Evolutionary conservation across 352 stramenopile genomes (phyloP).

Genomic region (Globisporangium heterothallicum): DNA sequence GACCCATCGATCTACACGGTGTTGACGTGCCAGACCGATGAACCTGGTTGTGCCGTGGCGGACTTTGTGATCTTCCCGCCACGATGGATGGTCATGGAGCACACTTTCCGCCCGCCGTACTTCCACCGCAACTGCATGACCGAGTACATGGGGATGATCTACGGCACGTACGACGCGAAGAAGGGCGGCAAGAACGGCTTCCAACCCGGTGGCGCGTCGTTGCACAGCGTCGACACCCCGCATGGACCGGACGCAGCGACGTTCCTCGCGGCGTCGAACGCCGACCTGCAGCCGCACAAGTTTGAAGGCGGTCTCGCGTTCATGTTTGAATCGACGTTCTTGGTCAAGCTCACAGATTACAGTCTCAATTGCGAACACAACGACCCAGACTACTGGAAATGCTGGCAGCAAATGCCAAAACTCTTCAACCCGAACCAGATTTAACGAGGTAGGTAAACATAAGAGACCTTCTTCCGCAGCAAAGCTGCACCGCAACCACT

Average conservation of each 20-base stretch:
- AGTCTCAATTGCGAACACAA: conserved; percentile 84
- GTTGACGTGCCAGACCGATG: conserved; percentile 91
- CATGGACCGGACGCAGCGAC: conserved; percentile 93
- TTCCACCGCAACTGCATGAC: conserved; percentile 97
- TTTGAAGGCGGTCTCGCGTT: conserved; percentile 94
- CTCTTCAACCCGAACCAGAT: conserved; percentile 62
- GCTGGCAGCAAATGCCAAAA: conserved; percentile 91
- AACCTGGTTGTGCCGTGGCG: conserved; percentile 90
- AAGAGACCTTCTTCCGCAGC: too few relatives aligned
- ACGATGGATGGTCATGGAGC: conserved; percentile 89
- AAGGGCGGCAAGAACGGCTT: conserved; percentile 84
- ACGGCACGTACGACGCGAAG: conserved; percentile 95
- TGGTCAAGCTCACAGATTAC: conserved; percentile 87
- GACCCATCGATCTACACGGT: conserved; percentile 98
- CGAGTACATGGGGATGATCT: conserved; percentile 98
- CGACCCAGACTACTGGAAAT: conserved; percentile 90
- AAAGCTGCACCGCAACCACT: too few relatives aligned
- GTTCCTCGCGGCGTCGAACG: conserved; percentile 87
- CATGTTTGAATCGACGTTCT: conserved; percentile 96
- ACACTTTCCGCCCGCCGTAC: conserved; percentile 92
- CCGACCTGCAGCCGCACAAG: conserved; percentile 78
- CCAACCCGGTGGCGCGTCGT: conserved; percentile 86
- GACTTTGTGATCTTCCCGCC: conserved; percentile 98
- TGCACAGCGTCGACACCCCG: conserved; percentile 87
- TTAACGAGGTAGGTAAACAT: background rate